A percentile compares a stretch with the other conserved stretches of the same genome.
phyloP scores from a whole-genome alignment of 306 rosid genomes.

The Sesbania bispinosa region DNA sequence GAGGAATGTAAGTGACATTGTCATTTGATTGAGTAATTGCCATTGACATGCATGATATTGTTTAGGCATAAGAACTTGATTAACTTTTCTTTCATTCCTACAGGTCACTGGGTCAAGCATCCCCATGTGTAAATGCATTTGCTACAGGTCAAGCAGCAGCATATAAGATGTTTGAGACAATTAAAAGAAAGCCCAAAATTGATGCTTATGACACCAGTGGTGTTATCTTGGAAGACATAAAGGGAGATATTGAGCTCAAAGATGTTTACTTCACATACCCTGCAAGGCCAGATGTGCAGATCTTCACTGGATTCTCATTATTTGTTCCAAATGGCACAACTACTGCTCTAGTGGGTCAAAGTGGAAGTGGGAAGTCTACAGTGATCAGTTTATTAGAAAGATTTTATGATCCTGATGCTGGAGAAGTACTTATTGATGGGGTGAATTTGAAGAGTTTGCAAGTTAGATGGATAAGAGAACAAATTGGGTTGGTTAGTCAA shows the following conservation, averaged over 20 bases:
- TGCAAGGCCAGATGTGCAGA: constrained; percentile 69
- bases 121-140: constrained; percentile 77
- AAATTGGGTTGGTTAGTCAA: constrained; percentile 85
- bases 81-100: constrained; percentile 1
- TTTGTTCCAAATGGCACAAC: constrained; percentile 63
- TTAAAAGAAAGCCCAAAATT: constrained; percentile 57
- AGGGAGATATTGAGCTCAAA: constrained; percentile 74
- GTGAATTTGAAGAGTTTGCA: constrained; percentile 53
- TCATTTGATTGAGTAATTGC: neutral
- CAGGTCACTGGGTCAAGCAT: constrained; percentile 81
- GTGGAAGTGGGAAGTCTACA: constrained; percentile 95
- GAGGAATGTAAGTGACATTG: constrained; percentile 68
- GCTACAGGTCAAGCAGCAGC: constrained; percentile 90
- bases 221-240: constrained; percentile 49
- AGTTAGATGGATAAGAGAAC: constrained; percentile 71
- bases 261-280: constrained; percentile 79
- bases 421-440: constrained; percentile 78
- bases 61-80: neutral
- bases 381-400: constrained; percentile 74
- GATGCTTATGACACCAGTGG: constrained; percentile 70
- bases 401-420: constrained; percentile 85
- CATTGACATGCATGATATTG: neutral
- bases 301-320: constrained; percentile 78
- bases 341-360: constrained; percentile 85
- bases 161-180: constrained; percentile 82